Evolutionary conservation across 352 stramenopile genomes (phyloP), one percentile per base, ranked within the genome.

Genomic region (Globisporangium irregulare): DNA sequence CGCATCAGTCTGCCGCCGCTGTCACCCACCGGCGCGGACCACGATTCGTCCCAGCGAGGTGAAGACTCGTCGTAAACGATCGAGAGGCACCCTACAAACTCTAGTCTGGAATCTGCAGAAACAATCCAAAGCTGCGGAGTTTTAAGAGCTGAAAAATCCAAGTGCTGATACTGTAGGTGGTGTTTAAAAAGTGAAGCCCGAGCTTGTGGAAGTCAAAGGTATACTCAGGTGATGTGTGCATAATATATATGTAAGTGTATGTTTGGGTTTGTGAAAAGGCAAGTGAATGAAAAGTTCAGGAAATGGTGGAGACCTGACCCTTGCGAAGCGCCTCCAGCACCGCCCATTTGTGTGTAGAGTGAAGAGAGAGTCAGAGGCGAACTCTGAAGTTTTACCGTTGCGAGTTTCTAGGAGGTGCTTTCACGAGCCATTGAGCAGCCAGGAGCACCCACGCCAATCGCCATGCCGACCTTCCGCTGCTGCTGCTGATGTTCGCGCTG

Each of bases 1-100:
- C 85, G 86, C 27, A 87, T 95, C 58, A 94, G 86, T 77, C 64
- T 94, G 25, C 86, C 86, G n/a, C 86, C 84, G 46, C 66, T 91
- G 15, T 94, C 86, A n/a, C 86, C 86, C 32, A 89, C 72, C 2
- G 43, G 43, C 1, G 34, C 41, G 0, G 32, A 68, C 41, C 29
- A 60, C 67, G 56, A 84, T 32, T 64, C 69, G 20, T 76, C 73
- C 29, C 76, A 81, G 72, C 74, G 68, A 22, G 68, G 73, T 36
- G 78, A 74, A 36, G 78, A 86, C 61, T 86, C 78, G 12, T 78
- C 78, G 4, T 85, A 57, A 50, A 14, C 20, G n/a, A 61, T 25
- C n/a, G 18, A 46, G 25, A 29, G n/a, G 18, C 9, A 14, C 29
- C 29, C 25, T 50, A 34, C 56, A 24, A 62, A 43, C 55, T 29